phyloP scores from a whole-genome alignment of 495 filamentous ascomycete genomes.

The Penicillium goetzii region DNA sequence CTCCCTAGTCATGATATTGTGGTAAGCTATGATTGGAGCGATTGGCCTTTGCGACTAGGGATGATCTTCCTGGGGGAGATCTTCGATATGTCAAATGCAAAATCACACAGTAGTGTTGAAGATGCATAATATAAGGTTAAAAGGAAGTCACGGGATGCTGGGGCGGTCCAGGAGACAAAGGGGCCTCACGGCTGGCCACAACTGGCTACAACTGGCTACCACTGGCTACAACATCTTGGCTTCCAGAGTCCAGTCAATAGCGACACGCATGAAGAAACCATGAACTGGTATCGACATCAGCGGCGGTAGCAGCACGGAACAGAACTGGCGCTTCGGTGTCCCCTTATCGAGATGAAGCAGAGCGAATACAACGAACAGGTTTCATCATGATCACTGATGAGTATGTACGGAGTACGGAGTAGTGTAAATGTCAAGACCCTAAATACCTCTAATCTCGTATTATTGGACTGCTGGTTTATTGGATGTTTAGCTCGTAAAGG shows the following conservation, averaged over 20 bases:
- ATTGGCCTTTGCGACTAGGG: neutral
- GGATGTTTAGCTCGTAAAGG: neutral
- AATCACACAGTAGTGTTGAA: neutral
- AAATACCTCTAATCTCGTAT: neutral
- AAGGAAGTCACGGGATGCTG: neutral
- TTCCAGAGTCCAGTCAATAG: neutral
- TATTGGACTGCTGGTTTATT: neutral
- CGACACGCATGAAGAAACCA: neutral
- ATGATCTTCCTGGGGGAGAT: neutral
- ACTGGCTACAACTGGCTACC: too few species aligned
- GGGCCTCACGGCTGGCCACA: too few species aligned
- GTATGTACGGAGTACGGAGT: too few species aligned
- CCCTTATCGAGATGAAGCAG: neutral
- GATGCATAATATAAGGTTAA: conserved; percentile 6
- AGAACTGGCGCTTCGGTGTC: neutral
- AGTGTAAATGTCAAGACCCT: neutral
- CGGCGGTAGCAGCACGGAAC: neutral
- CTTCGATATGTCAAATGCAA: neutral
- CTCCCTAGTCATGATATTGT: neutral
- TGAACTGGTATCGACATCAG: neutral
- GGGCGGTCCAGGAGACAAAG: neutral
- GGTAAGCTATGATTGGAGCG: neutral
- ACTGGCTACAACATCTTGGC: neutral
- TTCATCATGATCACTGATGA: neutral
- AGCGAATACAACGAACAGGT: neutral